Evolutionary conservation across 1,139 yeast genomes (phyloP), one percentile per base, ranked within the genome.

Genomic region (Williopsis jadinii): DNA sequence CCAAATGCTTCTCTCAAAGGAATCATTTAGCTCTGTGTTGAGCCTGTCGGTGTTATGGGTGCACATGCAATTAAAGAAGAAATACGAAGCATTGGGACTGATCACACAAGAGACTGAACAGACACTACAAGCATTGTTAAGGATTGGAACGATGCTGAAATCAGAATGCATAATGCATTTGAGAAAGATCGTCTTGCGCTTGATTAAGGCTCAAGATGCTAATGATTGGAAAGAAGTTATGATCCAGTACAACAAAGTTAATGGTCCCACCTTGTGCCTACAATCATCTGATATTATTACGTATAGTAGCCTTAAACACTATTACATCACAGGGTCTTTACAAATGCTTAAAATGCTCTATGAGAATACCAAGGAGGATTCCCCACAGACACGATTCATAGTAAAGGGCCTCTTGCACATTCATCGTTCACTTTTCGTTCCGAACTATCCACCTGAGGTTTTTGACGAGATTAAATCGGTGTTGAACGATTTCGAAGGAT

Each of bases 281-380:
- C 55, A 50, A 27, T 32, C 38, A 11, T 28, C 38, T n/a, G 55
- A 53, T 40, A 30, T 47, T 2, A 13, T 49, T 13, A 30, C 42
- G 2, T 34, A 46, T 10, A 31, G n/a, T 1, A 37, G 38, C 2
- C 28, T 52, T 5, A 41, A 38, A 15, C 39, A 43, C 8, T 52
- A 37, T 24, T 49, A 37, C 35, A 28, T 47, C 24, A 39, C 48
- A 3, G 56, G 57, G 2, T 43, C 56, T 0, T 9, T 48, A 3
- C 19, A 28, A 1, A 43, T 50, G 1, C 32, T 54, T 30, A 47
- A 41, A n/a, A 53, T 51, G 9, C 32, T 52, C 5, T 45, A 49
- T 27, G 34, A 41, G 1, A 34, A 37, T 3, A 32, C 45, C 1
- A 30, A 39, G 8, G 50, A 52, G 11, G 28, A 41, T 2, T 49